phyloP scores from a whole-genome alignment of 768 basidiomycete species.

The Gymnopilus junonius region DNA sequence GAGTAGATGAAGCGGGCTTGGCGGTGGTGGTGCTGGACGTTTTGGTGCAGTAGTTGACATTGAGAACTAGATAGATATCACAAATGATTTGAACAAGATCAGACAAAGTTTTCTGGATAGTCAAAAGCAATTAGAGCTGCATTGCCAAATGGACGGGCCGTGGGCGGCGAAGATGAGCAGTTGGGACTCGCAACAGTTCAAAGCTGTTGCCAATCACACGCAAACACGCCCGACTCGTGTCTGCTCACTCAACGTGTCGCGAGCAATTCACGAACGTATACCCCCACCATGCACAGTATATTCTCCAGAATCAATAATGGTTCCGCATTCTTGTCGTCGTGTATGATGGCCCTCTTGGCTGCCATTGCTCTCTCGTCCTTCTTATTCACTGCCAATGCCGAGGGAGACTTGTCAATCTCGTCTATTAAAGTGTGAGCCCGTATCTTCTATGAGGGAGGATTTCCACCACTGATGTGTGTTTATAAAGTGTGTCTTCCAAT shows the following conservation, averaged over 20 bases:
- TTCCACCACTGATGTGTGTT: constrained; percentile 10
- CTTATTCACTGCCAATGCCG: constrained; percentile 60
- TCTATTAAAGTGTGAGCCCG: constrained; percentile 77
- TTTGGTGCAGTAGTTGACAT: neutral
- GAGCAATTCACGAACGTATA: neutral
- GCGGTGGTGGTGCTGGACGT: constrained; percentile 35
- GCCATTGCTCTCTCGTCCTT: constrained; percentile 78
- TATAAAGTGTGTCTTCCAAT: constrained; percentile 41
- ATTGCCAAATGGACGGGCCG: constrained; percentile 7
- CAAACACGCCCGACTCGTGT: constrained; percentile 7
- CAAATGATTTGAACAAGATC: neutral
- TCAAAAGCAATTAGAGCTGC: neutral
- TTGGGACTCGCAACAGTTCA: neutral
- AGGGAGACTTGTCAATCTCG: constrained; percentile 59
- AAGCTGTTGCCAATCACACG: constrained; percentile 20
- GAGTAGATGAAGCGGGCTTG: constrained; percentile 74
- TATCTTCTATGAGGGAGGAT: neutral
- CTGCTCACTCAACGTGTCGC: constrained; percentile 20
- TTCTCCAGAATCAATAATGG: constrained; percentile 75
- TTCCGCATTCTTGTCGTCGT: constrained; percentile 75
- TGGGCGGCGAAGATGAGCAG: neutral
- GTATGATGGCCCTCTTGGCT: constrained; percentile 70
- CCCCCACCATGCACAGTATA: constrained; percentile 66
- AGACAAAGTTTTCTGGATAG: neutral
- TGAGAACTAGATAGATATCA: neutral